These are phyloP conservation scores for Graphilbum fragrans DNA, from an alignment of 2,329 filamentous ascomycete genomes.

Conservation along the genomic window DNA sequence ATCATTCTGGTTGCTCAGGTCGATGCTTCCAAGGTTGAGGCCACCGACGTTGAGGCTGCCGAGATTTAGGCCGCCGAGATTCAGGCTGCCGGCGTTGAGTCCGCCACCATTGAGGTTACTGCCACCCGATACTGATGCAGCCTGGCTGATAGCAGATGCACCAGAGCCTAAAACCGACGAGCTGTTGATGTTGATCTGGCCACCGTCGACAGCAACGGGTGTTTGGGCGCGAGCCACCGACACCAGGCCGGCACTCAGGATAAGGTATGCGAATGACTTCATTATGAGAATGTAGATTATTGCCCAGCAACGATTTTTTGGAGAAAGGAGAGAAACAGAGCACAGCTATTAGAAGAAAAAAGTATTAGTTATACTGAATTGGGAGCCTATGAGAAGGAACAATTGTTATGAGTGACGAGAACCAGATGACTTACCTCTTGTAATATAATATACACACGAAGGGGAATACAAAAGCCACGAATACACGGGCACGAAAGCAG, in stretches of 20 bases:
- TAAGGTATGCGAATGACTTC: constrained; percentile 13
- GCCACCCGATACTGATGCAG: constrained; percentile 1
- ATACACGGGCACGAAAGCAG: no score
- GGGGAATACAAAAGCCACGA: no score
- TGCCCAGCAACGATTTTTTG: not conserved
- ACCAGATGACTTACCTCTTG: constrained; percentile 4
- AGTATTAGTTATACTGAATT: not conserved
- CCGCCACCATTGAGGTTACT: no score
- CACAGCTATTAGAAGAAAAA: constrained; percentile 8
- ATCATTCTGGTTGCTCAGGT: constrained; percentile 16
- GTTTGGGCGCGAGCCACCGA: constrained; percentile 9
- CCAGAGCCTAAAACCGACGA: no score
- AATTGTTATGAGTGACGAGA: no score
- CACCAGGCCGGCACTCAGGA: constrained; percentile 17
- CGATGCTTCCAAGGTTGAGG: constrained; percentile 17
- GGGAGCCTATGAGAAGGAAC: no score
- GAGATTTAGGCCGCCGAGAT: constrained; percentile 5
- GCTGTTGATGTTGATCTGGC: constrained; percentile 7
- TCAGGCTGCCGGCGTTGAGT: constrained; percentile 5
- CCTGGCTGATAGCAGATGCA: no score
- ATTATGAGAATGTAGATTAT: constrained; percentile 9
- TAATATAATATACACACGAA: no score
- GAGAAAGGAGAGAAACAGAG: constrained; percentile 5
- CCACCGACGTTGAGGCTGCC: constrained; percentile 14
- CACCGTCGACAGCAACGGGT: constrained; percentile 2